phyloP scores from a whole-genome alignment of 345 rosid species.

The Brassica carinata region DNA sequence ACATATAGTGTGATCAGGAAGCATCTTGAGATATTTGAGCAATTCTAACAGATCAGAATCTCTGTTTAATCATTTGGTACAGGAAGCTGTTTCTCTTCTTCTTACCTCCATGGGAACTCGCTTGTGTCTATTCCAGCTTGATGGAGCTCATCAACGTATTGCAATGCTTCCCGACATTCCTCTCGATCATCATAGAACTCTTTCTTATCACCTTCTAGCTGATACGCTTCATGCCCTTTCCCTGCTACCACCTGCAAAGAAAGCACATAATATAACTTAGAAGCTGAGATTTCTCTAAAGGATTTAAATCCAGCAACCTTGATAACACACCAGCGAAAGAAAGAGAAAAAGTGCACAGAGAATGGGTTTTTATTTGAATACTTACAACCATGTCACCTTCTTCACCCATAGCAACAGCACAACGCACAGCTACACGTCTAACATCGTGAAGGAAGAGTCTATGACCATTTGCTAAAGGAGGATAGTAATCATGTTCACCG shows the following conservation, averaged over 20 bases:
- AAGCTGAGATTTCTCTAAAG: neutral
- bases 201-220: slow-evolving; percentile 80
- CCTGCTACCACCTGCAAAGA: slow-evolving; percentile 78
- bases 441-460: slow-evolving; percentile 86
- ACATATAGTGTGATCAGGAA: slow-evolving; percentile 16
- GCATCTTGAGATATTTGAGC: slow-evolving; percentile 7
- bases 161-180: slow-evolving; percentile 92
- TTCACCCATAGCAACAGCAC: slow-evolving; percentile 98
- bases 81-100: slow-evolving; percentile 10
- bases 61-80: neutral
- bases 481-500: slow-evolving; percentile 88
- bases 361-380: slow-evolving; percentile 26
- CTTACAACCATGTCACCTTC: slow-evolving; percentile 99
- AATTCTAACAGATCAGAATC: neutral
- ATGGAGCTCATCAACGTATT: slow-evolving; percentile 92
- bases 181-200: slow-evolving; percentile 90
- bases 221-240: slow-evolving; percentile 85
- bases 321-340: neutral
- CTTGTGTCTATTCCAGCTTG: slow-evolving; percentile 97
- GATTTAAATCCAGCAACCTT: neutral
- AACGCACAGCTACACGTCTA: slow-evolving; percentile 90
- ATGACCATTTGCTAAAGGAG: slow-evolving; percentile 89
- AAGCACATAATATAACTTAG: neutral
- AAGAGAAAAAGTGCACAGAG: neutral
- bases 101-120: slow-evolving; percentile 98